A percentile compares a stretch with the other conserved stretches of the same genome.
These are phyloP conservation scores for Paracoccidioides lutzii DNA, from an alignment of 2,329 filamentous ascomycete species.

Conservation along the genomic window DNA sequence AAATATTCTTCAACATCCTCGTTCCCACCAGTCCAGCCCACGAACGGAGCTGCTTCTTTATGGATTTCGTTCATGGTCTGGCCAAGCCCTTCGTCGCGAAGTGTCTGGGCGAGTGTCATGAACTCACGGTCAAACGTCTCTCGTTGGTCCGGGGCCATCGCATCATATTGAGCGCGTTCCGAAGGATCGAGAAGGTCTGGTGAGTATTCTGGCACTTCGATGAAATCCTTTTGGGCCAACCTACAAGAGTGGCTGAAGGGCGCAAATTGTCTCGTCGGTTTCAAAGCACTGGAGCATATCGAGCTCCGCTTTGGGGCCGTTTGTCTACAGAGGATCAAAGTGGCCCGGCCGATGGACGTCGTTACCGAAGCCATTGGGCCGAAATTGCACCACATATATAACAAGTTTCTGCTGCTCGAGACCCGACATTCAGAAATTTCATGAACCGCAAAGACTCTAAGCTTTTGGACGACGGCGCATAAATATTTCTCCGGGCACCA, in stretches of 20 bases:
- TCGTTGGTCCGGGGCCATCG: conserved; percentile 18
- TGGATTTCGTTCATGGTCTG: conserved; percentile 2
- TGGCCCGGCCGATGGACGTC: conserved; percentile 26
- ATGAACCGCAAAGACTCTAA: background rate
- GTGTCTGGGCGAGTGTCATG: background rate
- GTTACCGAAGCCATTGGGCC: conserved; percentile 28
- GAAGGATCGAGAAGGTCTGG: background rate
- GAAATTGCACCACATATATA: conserved; percentile 8
- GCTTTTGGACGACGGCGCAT: background rate
- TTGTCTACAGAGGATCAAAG: conserved; percentile 22
- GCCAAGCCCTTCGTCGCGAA: background rate
- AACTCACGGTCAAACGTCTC: conserved; percentile 22
- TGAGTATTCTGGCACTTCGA: conserved; percentile 1
- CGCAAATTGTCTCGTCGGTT: background rate
- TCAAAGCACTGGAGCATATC: conserved; percentile 1
- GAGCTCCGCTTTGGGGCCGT: conserved; percentile 12
- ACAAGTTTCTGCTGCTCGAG: background rate
- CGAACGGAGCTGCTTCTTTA: conserved; percentile 7
- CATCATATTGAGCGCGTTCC: conserved; percentile 2
- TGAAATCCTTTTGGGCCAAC: background rate
- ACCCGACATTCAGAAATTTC: background rate
- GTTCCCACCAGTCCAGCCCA: background rate
- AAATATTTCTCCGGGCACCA: background rate
- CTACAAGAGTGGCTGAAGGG: background rate
- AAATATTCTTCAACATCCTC: conserved; percentile 38